Evolutionary conservation across 371 early-diverging fungal genomes (phyloP), one percentile per base, ranked within the genome.

Genomic region (Syncephalastrum sp.): DNA sequence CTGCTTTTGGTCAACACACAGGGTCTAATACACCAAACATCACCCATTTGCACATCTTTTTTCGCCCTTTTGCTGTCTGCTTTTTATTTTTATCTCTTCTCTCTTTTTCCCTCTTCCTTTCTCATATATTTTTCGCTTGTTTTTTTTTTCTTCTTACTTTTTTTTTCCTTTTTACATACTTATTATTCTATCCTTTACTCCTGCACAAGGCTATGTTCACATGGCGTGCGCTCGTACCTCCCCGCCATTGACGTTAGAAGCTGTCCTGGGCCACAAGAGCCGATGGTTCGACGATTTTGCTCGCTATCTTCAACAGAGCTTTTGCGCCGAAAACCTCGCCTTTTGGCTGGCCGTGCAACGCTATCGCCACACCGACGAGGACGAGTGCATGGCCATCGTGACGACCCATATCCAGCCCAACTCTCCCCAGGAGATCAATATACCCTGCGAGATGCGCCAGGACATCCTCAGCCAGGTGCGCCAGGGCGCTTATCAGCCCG

Each of bases 401-500:
- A 38, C 56, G 43, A 65, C 56, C 5, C 66, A 71, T 48, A 66
- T 78, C 21, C 68, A 60, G 24, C 68, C 79, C 25, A 78, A 75
- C 47, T 68, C 79, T 19, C 64, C 72, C n/a, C 72, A 71, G 55
- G 79, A 78, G 52, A 78, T 78, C 58, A 78, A 78, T 48, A 78
- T 78, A 42, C 79, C 75, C 16, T 78, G 75, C 47, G 75, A 75
- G 25, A 78, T 78, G 68, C 61, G 79, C 46, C 67, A 71, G 33
- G 19, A 61, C 1, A 78, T 78, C 27, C 55, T 78, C 21, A 61
- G 69, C n/a, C 52, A 57, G 15, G 66, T 69, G 29, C 43, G 54
- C 19, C 49, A 49, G 3, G 56, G 56, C 1, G 53, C 68, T 15
- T 66, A 56, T 29, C 68, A 70, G 42, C 65, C 65, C 21, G 53